These are phyloP conservation scores for Suhomyces kilbournensis DNA, from an alignment of 805 yeast species.

Conservation along the genomic window DNA sequence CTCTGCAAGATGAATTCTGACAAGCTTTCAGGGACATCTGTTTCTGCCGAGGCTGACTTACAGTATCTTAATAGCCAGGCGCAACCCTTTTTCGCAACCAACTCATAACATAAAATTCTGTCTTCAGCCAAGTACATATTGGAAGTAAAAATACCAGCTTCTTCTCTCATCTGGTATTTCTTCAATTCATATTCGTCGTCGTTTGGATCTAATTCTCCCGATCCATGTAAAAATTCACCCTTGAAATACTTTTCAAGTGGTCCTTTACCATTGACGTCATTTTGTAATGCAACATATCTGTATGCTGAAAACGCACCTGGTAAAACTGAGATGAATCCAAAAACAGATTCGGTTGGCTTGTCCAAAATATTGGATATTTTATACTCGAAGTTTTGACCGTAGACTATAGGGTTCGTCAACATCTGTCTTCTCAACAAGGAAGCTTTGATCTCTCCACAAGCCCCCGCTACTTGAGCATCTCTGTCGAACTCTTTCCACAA, in stretches of 20 bases:
- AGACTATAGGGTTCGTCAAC: conserved; percentile 58
- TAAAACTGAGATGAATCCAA: conserved; percentile 62
- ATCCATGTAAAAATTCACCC: conserved; percentile 57
- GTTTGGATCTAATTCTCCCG: conserved; percentile 58
- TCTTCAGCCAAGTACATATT: conserved; percentile 73
- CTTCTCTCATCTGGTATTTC: conserved; percentile 34
- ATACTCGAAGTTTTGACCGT: conserved; percentile 65
- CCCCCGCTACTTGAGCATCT: conserved; percentile 62
- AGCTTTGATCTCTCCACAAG: conserved; percentile 70
- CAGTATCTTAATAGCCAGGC: conserved; percentile 64
- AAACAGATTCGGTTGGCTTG: conserved; percentile 62
- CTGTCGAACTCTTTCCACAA: conserved; percentile 63
- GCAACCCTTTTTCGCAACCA: conserved; percentile 54
- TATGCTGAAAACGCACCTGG: conserved; percentile 73
- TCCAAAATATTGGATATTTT: conserved; percentile 66
- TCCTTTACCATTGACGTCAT: conserved; percentile 50
- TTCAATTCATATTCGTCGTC: conserved; percentile 47
- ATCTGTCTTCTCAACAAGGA: conserved; percentile 47
- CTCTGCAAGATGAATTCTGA: conserved; percentile 64
- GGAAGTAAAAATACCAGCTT: conserved; percentile 57
- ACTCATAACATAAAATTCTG: conserved; percentile 63
- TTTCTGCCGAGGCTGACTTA: conserved; percentile 61
- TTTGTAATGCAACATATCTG: conserved; percentile 55
- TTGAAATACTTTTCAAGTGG: conserved; percentile 66
- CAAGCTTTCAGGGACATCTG: conserved; percentile 63